phyloP scores from a whole-genome alignment of 441 rosid genomes.

The Bruguiera hainesii region DNA sequence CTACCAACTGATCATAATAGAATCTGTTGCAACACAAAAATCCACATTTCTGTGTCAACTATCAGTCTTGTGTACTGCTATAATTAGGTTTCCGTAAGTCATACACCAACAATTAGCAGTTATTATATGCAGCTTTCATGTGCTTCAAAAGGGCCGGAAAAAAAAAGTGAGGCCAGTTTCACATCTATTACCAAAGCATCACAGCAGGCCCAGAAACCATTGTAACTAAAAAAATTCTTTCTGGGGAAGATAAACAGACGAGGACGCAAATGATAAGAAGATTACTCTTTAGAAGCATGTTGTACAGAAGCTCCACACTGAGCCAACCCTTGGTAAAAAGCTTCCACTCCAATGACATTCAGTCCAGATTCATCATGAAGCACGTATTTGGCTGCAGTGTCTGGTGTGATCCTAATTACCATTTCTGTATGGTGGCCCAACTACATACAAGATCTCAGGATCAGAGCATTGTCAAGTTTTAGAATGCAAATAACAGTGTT shows the following conservation, averaged over 20 bases:
- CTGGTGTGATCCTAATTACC: slow-evolving; percentile 44
- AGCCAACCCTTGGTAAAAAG: slow-evolving; percentile 50
- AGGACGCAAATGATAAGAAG: slow-evolving; percentile 16
- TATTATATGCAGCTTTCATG: not conserved
- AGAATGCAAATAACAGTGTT: slow-evolving; percentile 10
- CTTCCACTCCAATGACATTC: slow-evolving; percentile 52
- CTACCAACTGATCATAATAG: not conserved
- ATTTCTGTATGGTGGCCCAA: slow-evolving; percentile 36
- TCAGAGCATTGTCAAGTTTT: slow-evolving; percentile 15
- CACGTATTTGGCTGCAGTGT: slow-evolving; percentile 55
- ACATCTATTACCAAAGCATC: slow-evolving; percentile 1
- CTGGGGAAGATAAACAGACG: slow-evolving; percentile 11
- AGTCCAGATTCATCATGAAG: slow-evolving; percentile 57
- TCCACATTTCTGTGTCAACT: not conserved
- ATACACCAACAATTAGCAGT: not conserved
- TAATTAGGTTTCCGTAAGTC: too few relatives aligned
- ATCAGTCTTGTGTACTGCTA: not conserved
- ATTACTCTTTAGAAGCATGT: slow-evolving; percentile 62
- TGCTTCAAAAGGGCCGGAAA: not conserved
- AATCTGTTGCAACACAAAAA: not conserved
- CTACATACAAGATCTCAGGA: slow-evolving; percentile 29
- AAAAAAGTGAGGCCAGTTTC: not conserved
- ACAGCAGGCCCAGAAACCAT: slow-evolving; percentile 10
- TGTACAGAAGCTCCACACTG: slow-evolving; percentile 69
- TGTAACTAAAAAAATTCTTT: not conserved